phyloP scores from a whole-genome alignment of 345 rosid species.

The Camelina sativa region DNA sequence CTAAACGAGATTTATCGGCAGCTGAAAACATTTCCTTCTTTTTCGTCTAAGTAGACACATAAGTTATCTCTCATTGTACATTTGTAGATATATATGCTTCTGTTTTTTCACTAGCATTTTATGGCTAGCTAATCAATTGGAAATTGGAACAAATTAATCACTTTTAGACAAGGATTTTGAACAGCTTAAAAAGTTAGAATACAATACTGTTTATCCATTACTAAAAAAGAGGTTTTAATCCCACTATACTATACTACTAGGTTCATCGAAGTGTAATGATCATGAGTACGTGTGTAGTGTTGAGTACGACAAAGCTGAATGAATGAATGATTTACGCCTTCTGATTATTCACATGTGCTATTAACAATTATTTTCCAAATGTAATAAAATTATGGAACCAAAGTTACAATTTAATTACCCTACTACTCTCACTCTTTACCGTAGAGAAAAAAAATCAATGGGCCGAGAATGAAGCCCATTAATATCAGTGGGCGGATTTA shows the following conservation, averaged over 20 bases:
- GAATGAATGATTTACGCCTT: constrained; percentile 1
- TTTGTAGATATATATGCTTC: not conserved
- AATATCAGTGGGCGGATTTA: not conserved
- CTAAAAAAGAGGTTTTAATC: not conserved
- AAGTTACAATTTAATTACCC: too few relatives aligned
- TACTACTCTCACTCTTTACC: too few relatives aligned
- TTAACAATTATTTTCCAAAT: not conserved
- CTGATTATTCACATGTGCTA: not conserved
- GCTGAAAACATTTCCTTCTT: not conserved
- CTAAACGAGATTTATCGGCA: constrained; percentile 1
- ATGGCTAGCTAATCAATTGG: not conserved
- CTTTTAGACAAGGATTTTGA: not conserved
- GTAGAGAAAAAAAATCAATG: not conserved
- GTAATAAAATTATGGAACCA: not conserved
- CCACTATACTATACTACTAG: not conserved
- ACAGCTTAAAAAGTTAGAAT: not conserved
- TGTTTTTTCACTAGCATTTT: not conserved
- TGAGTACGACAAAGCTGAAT: not conserved
- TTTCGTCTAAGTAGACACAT: not conserved
- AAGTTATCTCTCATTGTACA: not conserved
- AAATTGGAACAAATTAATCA: not conserved
- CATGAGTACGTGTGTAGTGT: constrained; percentile 13
- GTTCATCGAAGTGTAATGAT: not conserved
- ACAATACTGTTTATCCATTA: not conserved
- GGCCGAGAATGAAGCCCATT: constrained; percentile 33